phyloP scores from a whole-genome alignment of 2,329 filamentous ascomycete genomes.

The Hyphodiscus sp. region DNA sequence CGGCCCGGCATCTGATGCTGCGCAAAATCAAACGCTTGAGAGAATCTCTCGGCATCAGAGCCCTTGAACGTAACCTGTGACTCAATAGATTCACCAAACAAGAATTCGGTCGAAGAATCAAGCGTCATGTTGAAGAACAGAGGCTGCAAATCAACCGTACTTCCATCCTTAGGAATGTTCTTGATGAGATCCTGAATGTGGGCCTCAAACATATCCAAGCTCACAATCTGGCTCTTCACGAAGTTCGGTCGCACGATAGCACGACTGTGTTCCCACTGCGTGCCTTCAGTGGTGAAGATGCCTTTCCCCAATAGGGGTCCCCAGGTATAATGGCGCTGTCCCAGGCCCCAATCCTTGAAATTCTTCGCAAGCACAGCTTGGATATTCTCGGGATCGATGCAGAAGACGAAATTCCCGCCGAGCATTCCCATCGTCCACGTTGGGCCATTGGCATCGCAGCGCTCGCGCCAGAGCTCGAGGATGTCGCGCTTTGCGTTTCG shows the following conservation, averaged over 20 bases:
- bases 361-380: slow-evolving; percentile 45
- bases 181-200: slow-evolving; percentile 56
- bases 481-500: not conserved
- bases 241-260: slow-evolving; percentile 47
- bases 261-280: slow-evolving; percentile 38
- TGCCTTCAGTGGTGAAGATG: slow-evolving; percentile 38
- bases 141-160: slow-evolving; percentile 50
- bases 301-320: slow-evolving; percentile 42
- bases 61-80: slow-evolving; percentile 4
- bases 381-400: slow-evolving; percentile 46
- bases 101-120: slow-evolving; percentile 34
- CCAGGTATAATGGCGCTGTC: slow-evolving; percentile 29
- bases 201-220: slow-evolving; percentile 63
- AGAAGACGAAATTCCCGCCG: slow-evolving; percentile 34
- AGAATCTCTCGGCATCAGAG: not conserved
- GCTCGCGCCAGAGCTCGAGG: not conserved
- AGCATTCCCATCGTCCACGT: slow-evolving; percentile 11
- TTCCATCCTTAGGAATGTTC: slow-evolving; percentile 47
- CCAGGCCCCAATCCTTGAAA: slow-evolving; percentile 46
- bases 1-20: slow-evolving; percentile 33
- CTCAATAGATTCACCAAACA: slow-evolving; percentile 48
- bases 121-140: slow-evolving; percentile 52
- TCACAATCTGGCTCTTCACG: slow-evolving; percentile 49
- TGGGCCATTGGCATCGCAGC: not conserved
- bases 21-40: slow-evolving; percentile 36